phyloP scores from a whole-genome alignment of 257 asterid species.

The Prunella vulgaris region DNA sequence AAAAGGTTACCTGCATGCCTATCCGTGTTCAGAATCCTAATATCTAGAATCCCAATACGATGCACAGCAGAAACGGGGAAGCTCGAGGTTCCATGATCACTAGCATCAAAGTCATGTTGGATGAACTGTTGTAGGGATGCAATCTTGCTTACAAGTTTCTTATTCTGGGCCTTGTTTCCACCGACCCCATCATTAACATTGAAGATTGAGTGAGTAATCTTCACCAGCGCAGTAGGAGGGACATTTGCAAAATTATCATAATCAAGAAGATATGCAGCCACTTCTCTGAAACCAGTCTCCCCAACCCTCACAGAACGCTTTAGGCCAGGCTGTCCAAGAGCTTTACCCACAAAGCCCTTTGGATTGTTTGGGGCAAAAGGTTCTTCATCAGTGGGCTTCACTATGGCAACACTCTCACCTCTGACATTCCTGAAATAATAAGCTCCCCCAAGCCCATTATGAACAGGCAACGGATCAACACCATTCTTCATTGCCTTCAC shows the following conservation, averaged over 20 bases:
- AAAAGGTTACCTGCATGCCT: conserved; percentile 92
- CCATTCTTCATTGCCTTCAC: conserved; percentile 72
- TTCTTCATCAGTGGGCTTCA: conserved; percentile 97
- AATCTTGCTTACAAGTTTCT: conserved; percentile 80
- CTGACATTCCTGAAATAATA: conserved; percentile 73
- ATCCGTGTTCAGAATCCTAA: conserved; percentile 93
- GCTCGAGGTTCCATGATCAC: conserved; percentile 94
- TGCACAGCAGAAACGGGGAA: conserved; percentile 93
- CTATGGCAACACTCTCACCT: conserved; percentile 93
- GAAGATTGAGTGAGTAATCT: conserved; percentile 84
- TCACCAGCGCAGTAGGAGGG: conserved; percentile 90
- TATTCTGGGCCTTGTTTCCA: conserved; percentile 54
- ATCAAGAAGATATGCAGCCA: conserved; percentile 96
- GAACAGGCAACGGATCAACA: conserved; percentile 75
- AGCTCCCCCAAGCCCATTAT: conserved; percentile 92
- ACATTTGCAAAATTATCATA: conserved; percentile 83
- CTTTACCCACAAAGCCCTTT: conserved; percentile 89
- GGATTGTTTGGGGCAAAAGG: conserved; percentile 98
- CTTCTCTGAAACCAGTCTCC: conserved; percentile 94
- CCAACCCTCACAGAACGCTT: conserved; percentile 88
- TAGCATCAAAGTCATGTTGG: conserved; percentile 90
- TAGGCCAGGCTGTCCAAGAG: conserved; percentile 91
- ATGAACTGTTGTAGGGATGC: conserved; percentile 90
- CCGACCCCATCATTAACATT: conserved; percentile 82
- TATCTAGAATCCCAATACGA: conserved; percentile 86